phyloP scores from a whole-genome alignment of 2,329 filamentous ascomycete genomes.

The Epichloe sibirici region DNA sequence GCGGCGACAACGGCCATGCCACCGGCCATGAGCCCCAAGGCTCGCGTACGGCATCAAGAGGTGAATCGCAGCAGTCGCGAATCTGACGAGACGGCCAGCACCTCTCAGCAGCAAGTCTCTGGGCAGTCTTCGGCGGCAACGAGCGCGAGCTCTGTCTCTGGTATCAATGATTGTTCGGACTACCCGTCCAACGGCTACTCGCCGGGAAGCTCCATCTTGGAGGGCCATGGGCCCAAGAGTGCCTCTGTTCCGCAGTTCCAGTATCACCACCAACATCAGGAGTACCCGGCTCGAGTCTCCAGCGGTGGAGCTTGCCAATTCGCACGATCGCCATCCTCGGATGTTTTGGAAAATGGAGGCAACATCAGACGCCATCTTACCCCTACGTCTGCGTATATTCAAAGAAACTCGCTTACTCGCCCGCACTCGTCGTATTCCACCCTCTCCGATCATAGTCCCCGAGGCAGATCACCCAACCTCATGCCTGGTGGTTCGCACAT shows the following conservation, averaged over 20 bases:
- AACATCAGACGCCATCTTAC: constrained; percentile 51
- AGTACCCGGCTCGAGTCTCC: constrained; percentile 29
- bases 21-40: constrained; percentile 21
- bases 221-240: constrained; percentile 28
- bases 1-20: constrained; percentile 13
- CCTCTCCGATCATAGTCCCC: constrained; percentile 53
- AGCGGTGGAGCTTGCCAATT: constrained; percentile 22
- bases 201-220: constrained; percentile 37
- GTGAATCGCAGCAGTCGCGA: constrained; percentile 38
- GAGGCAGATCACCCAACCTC: constrained; percentile 48
- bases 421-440: constrained; percentile 68
- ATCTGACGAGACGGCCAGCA: constrained; percentile 38
- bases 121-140: constrained; percentile 41
- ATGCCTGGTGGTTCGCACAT: constrained; percentile 29
- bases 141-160: constrained; percentile 44
- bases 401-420: constrained; percentile 48
- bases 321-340: constrained; percentile 34
- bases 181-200: constrained; percentile 32
- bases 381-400: constrained; percentile 40
- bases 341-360: constrained; percentile 36
- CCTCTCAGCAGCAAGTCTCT: constrained; percentile 34
- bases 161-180: constrained; percentile 34
- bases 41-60: constrained; percentile 21
- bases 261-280: constrained; percentile 46
- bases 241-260: constrained; percentile 44